phyloP scores from a whole-genome alignment of 176 grass and related monocot genomes.

The Dendrocalamus sinicus region DNA sequence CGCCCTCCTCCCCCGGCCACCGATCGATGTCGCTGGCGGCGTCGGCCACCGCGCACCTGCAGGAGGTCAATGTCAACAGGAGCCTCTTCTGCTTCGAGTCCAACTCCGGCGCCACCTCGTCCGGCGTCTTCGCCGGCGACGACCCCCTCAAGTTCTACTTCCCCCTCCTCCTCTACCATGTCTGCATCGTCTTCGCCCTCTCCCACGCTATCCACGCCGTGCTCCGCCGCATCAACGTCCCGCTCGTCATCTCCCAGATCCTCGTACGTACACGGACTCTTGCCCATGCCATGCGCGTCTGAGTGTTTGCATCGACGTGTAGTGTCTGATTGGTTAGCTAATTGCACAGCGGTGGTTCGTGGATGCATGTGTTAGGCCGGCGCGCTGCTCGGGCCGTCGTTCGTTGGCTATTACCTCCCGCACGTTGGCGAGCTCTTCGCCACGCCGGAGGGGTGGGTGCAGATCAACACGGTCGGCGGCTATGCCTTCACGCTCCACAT shows the following conservation, averaged over 20 bases:
- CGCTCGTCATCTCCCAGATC: conserved; percentile 79
- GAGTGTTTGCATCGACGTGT: too few species aligned
- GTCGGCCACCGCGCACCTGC: not conserved
- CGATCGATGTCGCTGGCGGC: conserved; percentile 39
- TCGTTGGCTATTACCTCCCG: conserved; percentile 40
- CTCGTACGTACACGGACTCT: conserved; percentile 35
- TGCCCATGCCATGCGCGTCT: too few species aligned
- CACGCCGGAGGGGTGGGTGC: conserved; percentile 57
- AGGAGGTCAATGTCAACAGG: not conserved
- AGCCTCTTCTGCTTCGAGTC: conserved; percentile 58
- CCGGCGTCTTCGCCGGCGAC: conserved; percentile 75
- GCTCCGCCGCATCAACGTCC: conserved; percentile 45
- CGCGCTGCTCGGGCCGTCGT: conserved; percentile 63
- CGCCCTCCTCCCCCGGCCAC: not conserved
- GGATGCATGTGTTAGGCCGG: conserved; percentile 52
- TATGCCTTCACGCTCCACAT: conserved; percentile 68
- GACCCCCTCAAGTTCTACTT: conserved; percentile 84
- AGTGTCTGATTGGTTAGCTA: conserved; percentile 9
- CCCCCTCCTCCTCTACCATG: conserved; percentile 65
- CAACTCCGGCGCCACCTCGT: conserved; percentile 55
- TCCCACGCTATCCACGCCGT: conserved; percentile 51
- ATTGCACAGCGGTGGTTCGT: conserved; percentile 14
- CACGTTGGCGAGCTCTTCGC: conserved; percentile 51
- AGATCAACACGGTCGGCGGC: conserved; percentile 64
- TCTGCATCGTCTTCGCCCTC: conserved; percentile 56